Conservation (phyloP, 2,329 filamentous ascomycete genomes). For the Colletotrichum sp. region DNA sequence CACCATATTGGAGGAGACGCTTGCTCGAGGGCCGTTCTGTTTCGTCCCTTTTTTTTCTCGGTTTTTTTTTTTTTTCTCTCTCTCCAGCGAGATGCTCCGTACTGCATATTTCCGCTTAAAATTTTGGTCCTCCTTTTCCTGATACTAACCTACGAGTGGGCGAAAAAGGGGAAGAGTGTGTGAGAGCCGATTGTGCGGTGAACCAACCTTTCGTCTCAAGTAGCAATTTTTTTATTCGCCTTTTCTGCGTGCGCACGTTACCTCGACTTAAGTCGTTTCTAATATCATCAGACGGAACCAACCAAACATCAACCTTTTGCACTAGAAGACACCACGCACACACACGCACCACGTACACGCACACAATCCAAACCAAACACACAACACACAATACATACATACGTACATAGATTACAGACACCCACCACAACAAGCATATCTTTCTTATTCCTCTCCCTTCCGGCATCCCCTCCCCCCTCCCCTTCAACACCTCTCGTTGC, state of each 20-base stretch:
- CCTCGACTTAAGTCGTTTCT: not conserved
- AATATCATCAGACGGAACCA: conserved; percentile 7
- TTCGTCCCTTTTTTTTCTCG: conserved; percentile 1
- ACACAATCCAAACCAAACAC: not conserved
- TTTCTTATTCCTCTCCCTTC: conserved; percentile 2
- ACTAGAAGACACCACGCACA: not conserved
- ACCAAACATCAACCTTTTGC: conserved; percentile 2
- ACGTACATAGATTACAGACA: not conserved
- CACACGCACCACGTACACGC: not conserved
- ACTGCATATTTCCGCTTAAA: not conserved
- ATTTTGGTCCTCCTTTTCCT: not conserved
- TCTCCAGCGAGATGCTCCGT: not conserved
- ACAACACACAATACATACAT: not conserved
- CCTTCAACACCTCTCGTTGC: not conserved
- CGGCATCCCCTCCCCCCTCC: not conserved
- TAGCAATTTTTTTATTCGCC: not conserved
- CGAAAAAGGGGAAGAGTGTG: not conserved
- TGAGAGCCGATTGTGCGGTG: not conserved
- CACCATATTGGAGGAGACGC: conserved; percentile 9
- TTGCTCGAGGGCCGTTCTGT: not conserved
- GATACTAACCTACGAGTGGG: not conserved
- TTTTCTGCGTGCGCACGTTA: not conserved
- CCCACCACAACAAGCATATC: not conserved
- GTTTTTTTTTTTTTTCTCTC: not conserved
- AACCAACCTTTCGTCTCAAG: conserved; percentile 1